phyloP scores from a whole-genome alignment of 2,329 filamentous ascomycete genomes.

The Seiridium cupressi region DNA sequence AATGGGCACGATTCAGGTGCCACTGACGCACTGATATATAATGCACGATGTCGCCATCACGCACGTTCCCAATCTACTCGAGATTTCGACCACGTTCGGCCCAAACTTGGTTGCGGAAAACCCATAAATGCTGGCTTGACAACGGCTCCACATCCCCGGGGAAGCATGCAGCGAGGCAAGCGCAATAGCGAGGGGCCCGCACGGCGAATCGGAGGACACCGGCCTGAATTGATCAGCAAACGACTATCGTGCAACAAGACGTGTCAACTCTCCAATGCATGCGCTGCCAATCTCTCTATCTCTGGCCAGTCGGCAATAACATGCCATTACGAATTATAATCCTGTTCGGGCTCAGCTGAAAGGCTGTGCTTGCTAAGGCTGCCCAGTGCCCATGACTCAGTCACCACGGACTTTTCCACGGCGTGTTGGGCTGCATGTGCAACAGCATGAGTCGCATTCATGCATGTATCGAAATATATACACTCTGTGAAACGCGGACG shows the following conservation, averaged over 20 bases:
- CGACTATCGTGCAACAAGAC: not conserved
- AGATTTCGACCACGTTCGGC: not conserved
- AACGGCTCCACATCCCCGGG: not conserved
- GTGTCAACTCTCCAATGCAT: not conserved
- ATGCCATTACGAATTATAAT: too few relatives aligned
- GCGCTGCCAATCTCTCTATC: too few relatives aligned
- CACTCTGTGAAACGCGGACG: too few relatives aligned
- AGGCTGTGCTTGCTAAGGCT: too few relatives aligned
- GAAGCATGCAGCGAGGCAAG: not conserved
- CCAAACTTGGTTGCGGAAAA: not conserved
- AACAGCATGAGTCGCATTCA: too few relatives aligned
- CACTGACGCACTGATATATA: not conserved
- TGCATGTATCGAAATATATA: too few relatives aligned
- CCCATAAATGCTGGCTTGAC: not conserved
- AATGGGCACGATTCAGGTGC: not conserved
- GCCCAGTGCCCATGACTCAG: too few relatives aligned
- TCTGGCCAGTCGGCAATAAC: too few relatives aligned
- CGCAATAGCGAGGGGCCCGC: not conserved
- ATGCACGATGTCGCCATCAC: slow-evolving; percentile 1
- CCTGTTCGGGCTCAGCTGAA: too few relatives aligned
- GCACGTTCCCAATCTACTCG: slow-evolving; percentile 2
- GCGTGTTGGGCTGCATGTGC: too few relatives aligned
- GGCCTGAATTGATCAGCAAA: not conserved
- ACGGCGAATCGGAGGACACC: slow-evolving; percentile 1
- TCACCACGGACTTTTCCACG: too few relatives aligned